Conservation (phyloP, 2,329 filamentous ascomycete genomes). For the Tolypocladium endophyticum region DNA sequence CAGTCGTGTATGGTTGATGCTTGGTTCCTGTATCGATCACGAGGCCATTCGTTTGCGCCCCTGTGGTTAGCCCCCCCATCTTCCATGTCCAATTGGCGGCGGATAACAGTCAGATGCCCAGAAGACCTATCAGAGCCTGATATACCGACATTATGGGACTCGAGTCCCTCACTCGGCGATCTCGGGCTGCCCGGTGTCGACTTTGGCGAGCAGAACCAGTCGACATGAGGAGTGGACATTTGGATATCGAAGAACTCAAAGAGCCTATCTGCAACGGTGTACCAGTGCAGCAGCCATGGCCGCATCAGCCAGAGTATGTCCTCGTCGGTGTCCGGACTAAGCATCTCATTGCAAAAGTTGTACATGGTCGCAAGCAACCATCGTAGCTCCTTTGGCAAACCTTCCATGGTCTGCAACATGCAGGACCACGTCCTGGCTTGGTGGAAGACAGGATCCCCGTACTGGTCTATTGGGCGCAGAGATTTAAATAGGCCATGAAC, state of each 20-base stretch:
- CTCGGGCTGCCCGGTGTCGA: too few relatives aligned
- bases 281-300: slow-evolving; percentile 18
- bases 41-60: neutral
- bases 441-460: slow-evolving; percentile 14
- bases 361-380: slow-evolving; percentile 20
- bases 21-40: neutral
- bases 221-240: slow-evolving; percentile 8
- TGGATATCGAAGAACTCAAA: slow-evolving; percentile 8
- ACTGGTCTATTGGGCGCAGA: slow-evolving; percentile 10
- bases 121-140: neutral
- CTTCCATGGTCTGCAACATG: slow-evolving; percentile 9
- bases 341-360: slow-evolving; percentile 18
- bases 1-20: slow-evolving; percentile 1
- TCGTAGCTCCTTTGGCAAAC: slow-evolving; percentile 17
- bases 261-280: slow-evolving; percentile 13
- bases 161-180: neutral
- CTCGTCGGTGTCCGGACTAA: slow-evolving; percentile 8
- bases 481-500: slow-evolving; percentile 10
- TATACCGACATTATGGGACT: neutral
- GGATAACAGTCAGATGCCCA: neutral
- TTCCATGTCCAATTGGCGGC: neutral
- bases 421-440: slow-evolving; percentile 21
- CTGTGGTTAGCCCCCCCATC: neutral
- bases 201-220: slow-evolving; percentile 12
- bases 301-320: slow-evolving; percentile 12